Conservation (phyloP, 2,329 filamentous ascomycete genomes). For the Lasiodiplodia theobromae region DNA sequence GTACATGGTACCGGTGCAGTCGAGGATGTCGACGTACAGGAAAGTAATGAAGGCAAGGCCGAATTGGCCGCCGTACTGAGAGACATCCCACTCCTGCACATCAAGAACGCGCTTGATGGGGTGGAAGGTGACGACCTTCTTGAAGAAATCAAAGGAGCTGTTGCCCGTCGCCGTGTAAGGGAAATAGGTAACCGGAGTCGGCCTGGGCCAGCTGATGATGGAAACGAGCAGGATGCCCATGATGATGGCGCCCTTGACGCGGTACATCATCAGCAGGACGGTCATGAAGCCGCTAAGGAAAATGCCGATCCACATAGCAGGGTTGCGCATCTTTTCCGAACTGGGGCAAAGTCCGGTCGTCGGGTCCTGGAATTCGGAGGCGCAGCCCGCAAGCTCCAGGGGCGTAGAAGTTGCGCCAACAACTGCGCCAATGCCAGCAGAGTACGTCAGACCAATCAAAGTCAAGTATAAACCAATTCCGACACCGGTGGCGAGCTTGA, state of each 20-base stretch:
- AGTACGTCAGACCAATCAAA: constrained; percentile 78
- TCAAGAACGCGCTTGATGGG: constrained; percentile 72
- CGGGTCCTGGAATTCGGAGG: constrained; percentile 53
- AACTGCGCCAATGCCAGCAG: constrained; percentile 80
- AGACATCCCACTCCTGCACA: constrained; percentile 77
- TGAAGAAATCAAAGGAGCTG: constrained; percentile 82
- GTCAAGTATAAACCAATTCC: constrained; percentile 86
- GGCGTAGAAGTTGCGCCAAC: constrained; percentile 74
- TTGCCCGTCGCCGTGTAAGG: constrained; percentile 74
- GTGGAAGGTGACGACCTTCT: constrained; percentile 84
- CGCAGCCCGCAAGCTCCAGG: constrained; percentile 77
- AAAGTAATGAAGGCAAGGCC: constrained; percentile 86
- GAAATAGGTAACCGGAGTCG: constrained; percentile 80
- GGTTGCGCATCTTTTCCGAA: constrained; percentile 78
- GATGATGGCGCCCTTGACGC: constrained; percentile 87
- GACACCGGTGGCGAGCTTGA: constrained; percentile 86
- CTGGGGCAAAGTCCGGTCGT: constrained; percentile 67
- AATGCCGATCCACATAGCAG: constrained; percentile 86
- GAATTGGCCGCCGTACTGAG: constrained; percentile 75
- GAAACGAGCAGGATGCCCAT: constrained; percentile 82
- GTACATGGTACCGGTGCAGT: constrained; percentile 85
- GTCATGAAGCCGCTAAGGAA: constrained; percentile 86
- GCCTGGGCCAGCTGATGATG: constrained; percentile 86
- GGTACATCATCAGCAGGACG: constrained; percentile 81
- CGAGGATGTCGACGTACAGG: constrained; percentile 88